phyloP scores from a whole-genome alignment of 495 filamentous ascomycete species.

The Lasiosphaeria hispida region DNA sequence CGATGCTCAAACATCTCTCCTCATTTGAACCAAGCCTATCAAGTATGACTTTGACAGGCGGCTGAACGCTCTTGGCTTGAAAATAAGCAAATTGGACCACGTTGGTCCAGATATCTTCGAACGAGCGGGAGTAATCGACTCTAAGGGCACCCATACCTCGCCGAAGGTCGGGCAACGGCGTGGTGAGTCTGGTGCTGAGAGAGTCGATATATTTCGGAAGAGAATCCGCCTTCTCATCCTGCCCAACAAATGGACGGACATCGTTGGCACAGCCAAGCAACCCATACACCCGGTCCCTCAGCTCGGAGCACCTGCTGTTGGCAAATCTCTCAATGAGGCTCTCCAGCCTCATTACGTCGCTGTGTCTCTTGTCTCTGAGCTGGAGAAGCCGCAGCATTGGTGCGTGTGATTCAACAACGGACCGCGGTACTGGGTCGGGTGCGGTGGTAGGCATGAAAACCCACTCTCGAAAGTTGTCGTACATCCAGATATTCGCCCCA shows the following conservation, averaged over 20 bases:
- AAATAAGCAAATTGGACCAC: conserved; percentile 12
- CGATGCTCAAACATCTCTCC: conserved; percentile 13
- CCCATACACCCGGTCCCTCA: conserved; percentile 20
- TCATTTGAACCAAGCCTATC: too few species aligned
- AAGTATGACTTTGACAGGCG: too few species aligned
- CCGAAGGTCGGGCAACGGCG: background rate
- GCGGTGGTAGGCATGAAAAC: too few species aligned
- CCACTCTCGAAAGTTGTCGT: conserved; percentile 10
- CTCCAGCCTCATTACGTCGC: conserved; percentile 17
- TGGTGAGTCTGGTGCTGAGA: background rate
- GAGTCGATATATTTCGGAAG: background rate
- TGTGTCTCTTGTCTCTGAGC: conserved; percentile 13
- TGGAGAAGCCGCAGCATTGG: conserved; percentile 15
- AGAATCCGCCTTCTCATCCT: background rate
- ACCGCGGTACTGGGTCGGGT: background rate
- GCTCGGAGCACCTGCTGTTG: conserved; percentile 15
- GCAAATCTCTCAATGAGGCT: conserved; percentile 20
- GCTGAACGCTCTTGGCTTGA: background rate
- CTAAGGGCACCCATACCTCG: conserved; percentile 8
- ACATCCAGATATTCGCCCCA: conserved; percentile 8
- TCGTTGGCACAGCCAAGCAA: conserved; percentile 26
- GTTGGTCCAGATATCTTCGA: conserved; percentile 26
- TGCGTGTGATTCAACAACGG: background rate
- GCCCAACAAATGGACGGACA: conserved; percentile 6
- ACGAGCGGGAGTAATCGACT: conserved; percentile 19